phyloP scores from a whole-genome alignment of 208 protist genomes.

The Trypanosoma boissoni region DNA sequence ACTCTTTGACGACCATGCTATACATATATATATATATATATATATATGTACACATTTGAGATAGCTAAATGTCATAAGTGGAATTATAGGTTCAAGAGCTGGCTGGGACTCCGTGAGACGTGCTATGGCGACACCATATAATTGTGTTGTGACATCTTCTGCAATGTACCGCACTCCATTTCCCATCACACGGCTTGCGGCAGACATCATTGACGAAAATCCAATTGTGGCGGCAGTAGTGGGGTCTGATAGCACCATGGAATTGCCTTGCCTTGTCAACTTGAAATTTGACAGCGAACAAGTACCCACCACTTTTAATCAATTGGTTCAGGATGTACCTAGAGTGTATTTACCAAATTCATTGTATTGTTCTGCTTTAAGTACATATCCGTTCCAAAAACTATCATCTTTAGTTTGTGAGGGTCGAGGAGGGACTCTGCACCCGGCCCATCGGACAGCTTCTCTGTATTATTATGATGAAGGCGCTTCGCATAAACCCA shows the following conservation, averaged over 20 bases:
- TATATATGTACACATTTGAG: too few species aligned
- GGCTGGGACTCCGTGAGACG: too few species aligned
- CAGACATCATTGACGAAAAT: not conserved
- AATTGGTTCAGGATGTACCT: slow-evolving; percentile 3
- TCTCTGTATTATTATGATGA: slow-evolving; percentile 12
- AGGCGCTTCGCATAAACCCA: not conserved
- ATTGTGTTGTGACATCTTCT: slow-evolving; percentile 21
- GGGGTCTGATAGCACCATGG: not conserved
- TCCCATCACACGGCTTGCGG: slow-evolving; percentile 13
- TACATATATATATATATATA: too few species aligned
- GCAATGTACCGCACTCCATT: slow-evolving; percentile 19
- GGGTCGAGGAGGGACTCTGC: not conserved
- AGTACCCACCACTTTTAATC: slow-evolving; percentile 14
- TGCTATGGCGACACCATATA: slow-evolving; percentile 3
- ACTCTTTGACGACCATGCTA: too few species aligned
- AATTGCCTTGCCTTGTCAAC: slow-evolving; percentile 4
- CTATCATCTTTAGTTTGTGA: slow-evolving; percentile 8
- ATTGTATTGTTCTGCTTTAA: slow-evolving; percentile 10
- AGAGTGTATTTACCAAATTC: slow-evolving; percentile 1
- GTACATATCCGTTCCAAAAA: slow-evolving; percentile 5
- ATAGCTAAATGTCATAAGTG: not conserved
- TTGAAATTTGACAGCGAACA: slow-evolving; percentile 9
- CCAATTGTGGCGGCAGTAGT: slow-evolving; percentile 10
- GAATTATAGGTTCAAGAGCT: slow-evolving; percentile 1
- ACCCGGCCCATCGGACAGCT: not conserved